Evolutionary conservation across 345 rosid genomes (phyloP), one percentile per base, ranked within the genome.

Genomic region (Hypericum perforatum): DNA sequence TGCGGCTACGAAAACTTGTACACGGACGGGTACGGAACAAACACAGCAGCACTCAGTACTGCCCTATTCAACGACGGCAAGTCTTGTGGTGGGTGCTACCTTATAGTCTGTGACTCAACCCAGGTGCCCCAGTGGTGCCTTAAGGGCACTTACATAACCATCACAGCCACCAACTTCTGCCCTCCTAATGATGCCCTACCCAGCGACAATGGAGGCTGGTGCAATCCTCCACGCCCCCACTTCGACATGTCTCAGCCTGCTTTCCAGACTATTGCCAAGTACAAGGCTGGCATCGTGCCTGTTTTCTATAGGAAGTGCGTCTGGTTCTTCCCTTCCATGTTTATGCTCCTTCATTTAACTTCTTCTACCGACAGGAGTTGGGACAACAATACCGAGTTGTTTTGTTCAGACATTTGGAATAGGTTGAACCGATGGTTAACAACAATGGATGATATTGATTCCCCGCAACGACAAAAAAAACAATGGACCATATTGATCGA

Each of bases 181-280:
- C 66, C 71, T 11, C 65, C 71, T 12, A 66, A 66, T 9, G 59
- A 60, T 36, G 40, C 48, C 22, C 70, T 60, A 7, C 70, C 70
- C 1, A 66, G 15, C 39, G 58, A 66, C 54, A 32, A 56, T 15
- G 71, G 71, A 7, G 71, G 71, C 9, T 66, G 71, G 71, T 66
- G 71, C 48, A 66, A 60, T 38, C 71, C 71, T 22, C 71, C 71
- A 12, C 51, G 54, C 2, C 49, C 65, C 2, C 65, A 60, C 8
- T 66, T 66, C 15, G 71, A 66, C 65, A 55, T 60, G 62, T 55
- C 71, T 11, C 71, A 66, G 7, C 65, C 71, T 14, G 65, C 65
- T 37, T 66, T 60, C 44, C 43, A 37, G 32, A 50, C 62, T 16
- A 66, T 66, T 32, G 71, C 65, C 53, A 56, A 55, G 43, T 61